Evolutionary conservation across 139 green algal genomes (phyloP), one percentile per base, ranked within the genome.

Genomic region (Micractinium sp.): DNA sequence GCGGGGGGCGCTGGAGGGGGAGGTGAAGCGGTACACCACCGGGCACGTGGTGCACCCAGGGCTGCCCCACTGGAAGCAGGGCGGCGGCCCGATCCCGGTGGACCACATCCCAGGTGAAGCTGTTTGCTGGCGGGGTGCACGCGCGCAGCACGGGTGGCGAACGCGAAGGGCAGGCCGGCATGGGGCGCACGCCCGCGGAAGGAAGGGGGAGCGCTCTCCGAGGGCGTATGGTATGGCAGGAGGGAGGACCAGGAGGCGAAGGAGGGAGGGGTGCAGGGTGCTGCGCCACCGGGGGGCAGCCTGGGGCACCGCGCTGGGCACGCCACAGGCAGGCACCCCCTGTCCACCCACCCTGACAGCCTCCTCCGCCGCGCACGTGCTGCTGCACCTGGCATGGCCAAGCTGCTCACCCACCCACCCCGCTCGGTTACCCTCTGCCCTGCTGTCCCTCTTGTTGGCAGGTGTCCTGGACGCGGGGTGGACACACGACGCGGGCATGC

Each of bases 381-480:
- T 22, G 73, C 73, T 22, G n/a, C n/a, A n/a, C n/a, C n/a, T n/a
- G n/a, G n/a, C n/a, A n/a, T n/a, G n/a, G n/a, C n/a, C n/a, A n/a
- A n/a, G 7, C 29, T n/a, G 27, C n/a, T 35, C 73, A n/a, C 36
- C 29, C 31, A n/a, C 31, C 27, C 73, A 20, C n/a, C 78, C 0
- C 23, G 13, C 23, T 20, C 47, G 9, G 47, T 9, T 56, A 9
- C 47, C 47, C 47, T 56, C 47, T 56, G 47, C 47, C 47, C 47
- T 56, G 47, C 47, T 9, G 47, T 56, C 47, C 47, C 47, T 56
- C 47, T 9, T 9, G 47, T 31, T 22, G 86, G 63, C 89, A 93
- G 91, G 91, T 0, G 93, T 99, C 60, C 90, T 90, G 82, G 96
- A 99, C 88, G 96, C 95, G 15, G 97, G 95, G 18, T 99, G 97